Percentiles rank a stretch among this genome's conserved stretches.
These are phyloP conservation scores for Verticillium klebahnii DNA, from an alignment of 2,329 filamentous ascomycete species.

Conservation along the genomic window DNA sequence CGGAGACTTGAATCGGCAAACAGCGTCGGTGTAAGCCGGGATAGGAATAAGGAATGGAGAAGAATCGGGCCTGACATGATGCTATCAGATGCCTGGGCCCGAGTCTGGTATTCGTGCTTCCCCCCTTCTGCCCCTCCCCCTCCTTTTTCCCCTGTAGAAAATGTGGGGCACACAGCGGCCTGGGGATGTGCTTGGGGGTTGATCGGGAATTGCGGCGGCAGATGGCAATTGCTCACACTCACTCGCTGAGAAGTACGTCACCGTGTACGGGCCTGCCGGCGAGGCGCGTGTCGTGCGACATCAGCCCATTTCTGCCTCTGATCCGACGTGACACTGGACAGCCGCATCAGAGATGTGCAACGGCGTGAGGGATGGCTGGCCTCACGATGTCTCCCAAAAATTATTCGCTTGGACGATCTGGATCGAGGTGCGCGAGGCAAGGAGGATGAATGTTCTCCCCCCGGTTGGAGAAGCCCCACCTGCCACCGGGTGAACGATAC, in stretches of 20 bases:
- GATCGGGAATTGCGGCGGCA: neutral
- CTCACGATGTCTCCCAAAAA: neutral
- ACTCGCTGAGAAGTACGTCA: neutral
- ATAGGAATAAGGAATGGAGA: neutral
- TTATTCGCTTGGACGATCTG: neutral
- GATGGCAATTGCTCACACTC: neutral
- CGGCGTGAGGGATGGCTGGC: neutral
- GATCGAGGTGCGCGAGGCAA: neutral
- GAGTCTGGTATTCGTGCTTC: neutral
- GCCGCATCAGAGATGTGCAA: neutral
- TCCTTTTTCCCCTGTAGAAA: neutral
- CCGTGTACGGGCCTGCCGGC: no score
- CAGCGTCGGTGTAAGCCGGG: neutral
- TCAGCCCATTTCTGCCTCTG: neutral
- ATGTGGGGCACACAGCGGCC: neutral
- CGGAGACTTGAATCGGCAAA: neutral
- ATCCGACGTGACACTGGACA: neutral
- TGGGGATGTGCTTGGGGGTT: neutral
- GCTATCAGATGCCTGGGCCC: neutral
- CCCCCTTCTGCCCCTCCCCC: neutral
- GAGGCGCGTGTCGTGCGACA: neutral
- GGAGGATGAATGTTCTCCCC: neutral
- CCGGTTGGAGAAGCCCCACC: neutral
- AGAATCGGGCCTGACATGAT: neutral
- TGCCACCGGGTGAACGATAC: neutral